Evolutionary conservation across 2,329 filamentous ascomycete species (phyloP).

Genomic region (Thermothelomyces thermophilus): DNA sequence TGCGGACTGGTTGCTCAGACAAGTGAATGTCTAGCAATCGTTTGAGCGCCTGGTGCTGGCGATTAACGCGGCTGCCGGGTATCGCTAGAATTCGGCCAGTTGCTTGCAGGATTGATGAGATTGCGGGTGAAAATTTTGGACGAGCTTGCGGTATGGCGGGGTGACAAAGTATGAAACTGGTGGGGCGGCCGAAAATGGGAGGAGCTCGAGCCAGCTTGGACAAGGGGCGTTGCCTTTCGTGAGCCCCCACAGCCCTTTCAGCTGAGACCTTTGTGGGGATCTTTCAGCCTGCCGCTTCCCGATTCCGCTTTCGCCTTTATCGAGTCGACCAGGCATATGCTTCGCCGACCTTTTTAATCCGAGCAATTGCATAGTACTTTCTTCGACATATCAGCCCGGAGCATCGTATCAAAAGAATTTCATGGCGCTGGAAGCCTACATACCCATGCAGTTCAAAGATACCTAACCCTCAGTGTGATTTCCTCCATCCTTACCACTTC

Average conservation of each 20-base stretch:
- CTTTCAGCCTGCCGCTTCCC: neutral
- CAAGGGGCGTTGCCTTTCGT: neutral
- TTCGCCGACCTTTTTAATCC: too few relatives aligned
- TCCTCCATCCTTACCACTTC: too few relatives aligned
- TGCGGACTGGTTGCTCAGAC: constrained; percentile 9
- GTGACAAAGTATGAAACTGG: constrained; percentile 3
- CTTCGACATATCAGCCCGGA: too few relatives aligned
- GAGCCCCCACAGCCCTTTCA: neutral
- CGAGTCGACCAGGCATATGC: too few relatives aligned
- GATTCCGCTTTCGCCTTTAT: too few relatives aligned
- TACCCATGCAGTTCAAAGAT: too few relatives aligned
- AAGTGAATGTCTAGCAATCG: constrained; percentile 10
- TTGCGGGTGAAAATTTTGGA: constrained; percentile 12
- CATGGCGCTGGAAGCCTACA: too few relatives aligned
- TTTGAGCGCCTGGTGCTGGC: neutral
- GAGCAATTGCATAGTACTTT: too few relatives aligned
- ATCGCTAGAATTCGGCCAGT: neutral
- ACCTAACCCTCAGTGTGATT: too few relatives aligned
- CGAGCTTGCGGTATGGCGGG: constrained; percentile 9
- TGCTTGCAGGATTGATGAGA: neutral
- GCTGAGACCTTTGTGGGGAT: neutral
- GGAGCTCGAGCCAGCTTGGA: neutral
- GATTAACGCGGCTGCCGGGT: neutral
- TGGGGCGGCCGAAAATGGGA: neutral
- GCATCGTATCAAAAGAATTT: too few relatives aligned